Base-by-base conservation (phyloP, 495 filamentous ascomycete species). In the Aspergillus baeticus region DNA sequence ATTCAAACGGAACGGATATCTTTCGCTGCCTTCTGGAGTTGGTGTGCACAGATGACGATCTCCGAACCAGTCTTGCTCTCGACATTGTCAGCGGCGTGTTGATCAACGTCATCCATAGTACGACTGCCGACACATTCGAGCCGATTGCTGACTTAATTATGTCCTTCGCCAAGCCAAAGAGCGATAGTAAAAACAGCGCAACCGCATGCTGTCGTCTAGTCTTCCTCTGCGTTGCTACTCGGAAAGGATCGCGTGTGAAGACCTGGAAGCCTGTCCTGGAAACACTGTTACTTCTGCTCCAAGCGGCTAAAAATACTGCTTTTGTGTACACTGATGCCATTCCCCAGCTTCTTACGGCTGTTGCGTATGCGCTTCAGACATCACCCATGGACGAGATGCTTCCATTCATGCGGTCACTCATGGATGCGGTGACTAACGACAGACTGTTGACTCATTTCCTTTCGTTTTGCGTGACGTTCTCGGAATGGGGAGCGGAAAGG, bases 321-420 rank as follows among this genome's bases (percentile, higher is more conserved):
- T 71, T 70, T 33, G 64, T 77, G 10, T 61, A 77, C 20, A 58
- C 75, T 8, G 71, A 77, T 36, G 68, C 73, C 18, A 61, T 84
- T 10, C 86, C 85, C 72, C 75, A 81, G 37, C 74, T 87, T 21
- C 75, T 87, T 22, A 87, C 85, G 45, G 65, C 76, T 42, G 71
- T 80, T 36, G 86, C 89, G 20, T 85, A 95, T 45, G 70, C 85
- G 5, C 77, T 96, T 54, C 84, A 88, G 64, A 77, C 83, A 44
- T 84, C 91, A n/a, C 87, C 92, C 21, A 83, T 96, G 66, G 90
- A 96, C 62, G 81, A 84, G 14, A 74, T 92, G 47, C 82, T 97
- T 39, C 84, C 90, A 8, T 80, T 75, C 34, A 71, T 91, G 34
- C 81, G 82, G 18, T 58, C 79, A 6, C 74, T 90, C 36, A 84